phyloP scores from a whole-genome alignment of 78 protist species.

The Bodo saltans region DNA sequence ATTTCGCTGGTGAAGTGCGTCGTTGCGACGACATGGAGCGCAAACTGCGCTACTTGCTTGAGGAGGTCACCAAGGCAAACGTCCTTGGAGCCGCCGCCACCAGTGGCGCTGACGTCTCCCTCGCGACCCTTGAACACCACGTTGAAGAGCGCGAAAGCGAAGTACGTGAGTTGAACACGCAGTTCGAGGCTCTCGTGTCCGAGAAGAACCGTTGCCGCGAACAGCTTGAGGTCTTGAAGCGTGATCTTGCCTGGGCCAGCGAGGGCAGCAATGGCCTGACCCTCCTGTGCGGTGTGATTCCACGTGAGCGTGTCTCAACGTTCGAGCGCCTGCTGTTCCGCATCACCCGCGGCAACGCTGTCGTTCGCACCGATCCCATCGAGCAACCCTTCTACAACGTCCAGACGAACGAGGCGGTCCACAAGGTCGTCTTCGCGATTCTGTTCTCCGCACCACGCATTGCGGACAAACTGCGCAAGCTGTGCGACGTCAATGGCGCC shows the following conservation, averaged over 20 bases:
- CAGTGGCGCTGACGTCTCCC: not conserved
- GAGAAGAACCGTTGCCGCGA: not conserved
- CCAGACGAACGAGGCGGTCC: not conserved
- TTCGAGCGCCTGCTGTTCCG: constrained; percentile 19
- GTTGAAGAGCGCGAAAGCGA: not conserved
- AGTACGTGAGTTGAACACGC: not conserved
- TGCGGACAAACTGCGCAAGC: not conserved
- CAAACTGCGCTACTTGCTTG: not conserved
- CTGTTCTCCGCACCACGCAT: not conserved
- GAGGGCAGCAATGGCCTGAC: not conserved
- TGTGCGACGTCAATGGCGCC: not conserved
- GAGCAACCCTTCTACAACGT: not conserved
- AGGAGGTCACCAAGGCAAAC: not conserved
- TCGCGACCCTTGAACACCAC: not conserved
- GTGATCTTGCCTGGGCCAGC: not conserved
- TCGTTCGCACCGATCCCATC: not conserved
- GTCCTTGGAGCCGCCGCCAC: too few relatives aligned
- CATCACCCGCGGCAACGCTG: constrained; percentile 5
- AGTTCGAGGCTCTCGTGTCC: not conserved
- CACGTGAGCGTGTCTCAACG: not conserved
- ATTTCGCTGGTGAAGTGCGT: constrained; percentile 11
- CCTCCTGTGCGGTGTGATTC: not conserved
- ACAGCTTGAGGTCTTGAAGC: not conserved
- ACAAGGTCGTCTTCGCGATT: not conserved
- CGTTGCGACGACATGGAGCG: constrained; percentile 23